A percentile compares a stretch with the other conserved stretches of the same genome.
These are phyloP conservation scores for Xylaria sp. DNA, from an alignment of 2,329 filamentous ascomycete genomes.

Conservation along the genomic window DNA sequence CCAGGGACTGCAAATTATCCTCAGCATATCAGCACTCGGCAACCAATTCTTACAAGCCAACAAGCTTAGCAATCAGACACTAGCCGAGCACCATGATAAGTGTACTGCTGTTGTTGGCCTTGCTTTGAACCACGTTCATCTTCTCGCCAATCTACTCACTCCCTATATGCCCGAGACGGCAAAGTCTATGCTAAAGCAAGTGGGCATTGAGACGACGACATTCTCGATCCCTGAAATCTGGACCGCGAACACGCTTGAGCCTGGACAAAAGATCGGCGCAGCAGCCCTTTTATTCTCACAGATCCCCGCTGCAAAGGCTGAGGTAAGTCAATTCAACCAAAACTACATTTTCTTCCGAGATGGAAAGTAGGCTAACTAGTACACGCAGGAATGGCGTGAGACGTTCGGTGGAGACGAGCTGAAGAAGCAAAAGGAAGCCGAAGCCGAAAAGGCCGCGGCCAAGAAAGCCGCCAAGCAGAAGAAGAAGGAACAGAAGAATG, in stretches of 20 bases:
- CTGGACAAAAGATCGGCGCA: slow-evolving; percentile 81
- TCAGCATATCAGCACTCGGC: slow-evolving; percentile 55
- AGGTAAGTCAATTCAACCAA: slow-evolving; percentile 37
- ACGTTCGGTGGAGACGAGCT: slow-evolving; percentile 70
- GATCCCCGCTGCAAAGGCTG: slow-evolving; percentile 65
- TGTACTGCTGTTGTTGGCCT: slow-evolving; percentile 70
- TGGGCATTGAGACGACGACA: slow-evolving; percentile 56
- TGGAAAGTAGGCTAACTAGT: not conserved
- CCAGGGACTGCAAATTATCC: slow-evolving; percentile 55
- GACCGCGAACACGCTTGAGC: slow-evolving; percentile 64
- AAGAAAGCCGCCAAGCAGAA: slow-evolving; percentile 58
- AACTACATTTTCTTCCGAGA: not conserved
- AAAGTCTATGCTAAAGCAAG: slow-evolving; percentile 76
- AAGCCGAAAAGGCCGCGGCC: slow-evolving; percentile 55
- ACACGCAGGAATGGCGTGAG: slow-evolving; percentile 72
- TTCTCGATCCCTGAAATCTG: slow-evolving; percentile 71
- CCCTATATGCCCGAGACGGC: slow-evolving; percentile 44
- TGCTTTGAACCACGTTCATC: slow-evolving; percentile 82
- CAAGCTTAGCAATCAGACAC: slow-evolving; percentile 59
- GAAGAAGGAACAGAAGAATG: slow-evolving; percentile 57
- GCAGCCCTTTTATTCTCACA: slow-evolving; percentile 80
- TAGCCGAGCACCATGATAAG: slow-evolving; percentile 59
- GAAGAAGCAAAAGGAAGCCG: slow-evolving; percentile 71
- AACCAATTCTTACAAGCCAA: slow-evolving; percentile 59
- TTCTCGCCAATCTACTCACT: slow-evolving; percentile 74